Percentiles rank a stretch among this genome's conserved stretches.
These are phyloP conservation scores for Dichomitus squalens DNA, from an alignment of 1,284 basidiomycete genomes.

Conservation along the genomic window DNA sequence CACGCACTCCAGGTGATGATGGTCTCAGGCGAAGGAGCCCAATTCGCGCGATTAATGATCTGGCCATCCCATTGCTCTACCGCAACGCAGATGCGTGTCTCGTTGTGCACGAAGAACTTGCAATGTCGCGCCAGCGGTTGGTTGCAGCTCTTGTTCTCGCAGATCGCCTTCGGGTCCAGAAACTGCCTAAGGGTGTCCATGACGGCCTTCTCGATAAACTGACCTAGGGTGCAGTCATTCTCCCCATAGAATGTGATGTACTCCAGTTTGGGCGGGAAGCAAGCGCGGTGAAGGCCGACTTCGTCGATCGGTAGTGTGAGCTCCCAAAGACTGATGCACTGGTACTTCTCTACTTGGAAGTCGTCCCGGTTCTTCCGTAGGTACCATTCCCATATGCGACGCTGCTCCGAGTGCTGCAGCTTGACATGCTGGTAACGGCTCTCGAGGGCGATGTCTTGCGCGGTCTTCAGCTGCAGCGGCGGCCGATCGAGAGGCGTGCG, in stretches of 20 bases:
- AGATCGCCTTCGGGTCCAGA: constrained; percentile 74
- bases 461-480: constrained; percentile 50
- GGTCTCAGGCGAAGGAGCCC: constrained; percentile 63
- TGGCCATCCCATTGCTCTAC: constrained; percentile 87
- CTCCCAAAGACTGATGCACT: constrained; percentile 80
- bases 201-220: constrained; percentile 85
- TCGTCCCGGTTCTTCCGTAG: constrained; percentile 80
- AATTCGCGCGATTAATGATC: constrained; percentile 57
- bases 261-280: constrained; percentile 68
- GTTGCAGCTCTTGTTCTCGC: constrained; percentile 83
- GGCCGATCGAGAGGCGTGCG: constrained; percentile 39
- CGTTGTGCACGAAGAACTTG: constrained; percentile 88
- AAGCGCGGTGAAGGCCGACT: constrained; percentile 64
- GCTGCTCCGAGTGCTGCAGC: constrained; percentile 82
- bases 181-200: constrained; percentile 71
- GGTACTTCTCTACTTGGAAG: constrained; percentile 92
- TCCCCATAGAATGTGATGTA: constrained; percentile 91
- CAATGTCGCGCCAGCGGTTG: constrained; percentile 85
- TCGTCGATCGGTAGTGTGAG: constrained; percentile 75
- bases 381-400: constrained; percentile 93
- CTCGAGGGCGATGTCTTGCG: constrained; percentile 66
- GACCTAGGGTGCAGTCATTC: constrained; percentile 90
- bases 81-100: constrained; percentile 81
- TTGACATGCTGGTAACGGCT: constrained; percentile 73
- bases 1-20: constrained; percentile 95